phyloP scores from a whole-genome alignment of 768 basidiomycete species.

The Mycena albidolilacea region DNA sequence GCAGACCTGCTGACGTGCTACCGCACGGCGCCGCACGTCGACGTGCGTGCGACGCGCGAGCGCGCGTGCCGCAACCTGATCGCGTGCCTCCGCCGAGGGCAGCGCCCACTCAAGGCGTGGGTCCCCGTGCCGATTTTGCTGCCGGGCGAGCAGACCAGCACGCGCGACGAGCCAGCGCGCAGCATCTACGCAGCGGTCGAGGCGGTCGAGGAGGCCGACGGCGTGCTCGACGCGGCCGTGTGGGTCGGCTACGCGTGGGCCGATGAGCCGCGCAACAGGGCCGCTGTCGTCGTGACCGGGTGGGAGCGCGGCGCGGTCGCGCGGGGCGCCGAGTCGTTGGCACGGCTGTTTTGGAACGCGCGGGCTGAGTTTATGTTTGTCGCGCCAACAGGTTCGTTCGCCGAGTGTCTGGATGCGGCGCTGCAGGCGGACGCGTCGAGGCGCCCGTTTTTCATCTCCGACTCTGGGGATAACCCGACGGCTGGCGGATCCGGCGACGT shows the following conservation, averaged over 20 bases:
- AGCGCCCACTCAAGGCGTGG: conserved; percentile 24
- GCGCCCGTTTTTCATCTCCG: conserved; percentile 23
- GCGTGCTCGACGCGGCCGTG: conserved; percentile 22
- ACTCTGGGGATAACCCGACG: conserved; percentile 24
- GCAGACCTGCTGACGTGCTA: conserved; percentile 20
- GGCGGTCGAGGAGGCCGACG: conserved; percentile 15
- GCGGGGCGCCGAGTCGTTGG: conserved; percentile 20
- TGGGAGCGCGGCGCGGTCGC: conserved; percentile 21
- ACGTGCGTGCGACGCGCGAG: conserved; percentile 18
- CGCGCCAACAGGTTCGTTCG: conserved; percentile 19
- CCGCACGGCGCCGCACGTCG: conserved; percentile 20
- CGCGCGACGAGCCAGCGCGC: conserved; percentile 19
- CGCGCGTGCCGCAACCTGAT: conserved; percentile 21
- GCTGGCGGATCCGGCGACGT: conserved; percentile 23
- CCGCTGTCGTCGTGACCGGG: conserved; percentile 18
- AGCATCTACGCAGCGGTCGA: conserved; percentile 19
- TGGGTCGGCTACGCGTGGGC: conserved; percentile 22
- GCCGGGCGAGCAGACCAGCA: conserved; percentile 22
- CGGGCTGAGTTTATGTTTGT: conserved; percentile 19
- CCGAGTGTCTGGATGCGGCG: conserved; percentile 21
- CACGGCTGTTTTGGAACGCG: conserved; percentile 22
- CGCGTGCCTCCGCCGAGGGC: conserved; percentile 22
- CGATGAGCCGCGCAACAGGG: conserved; percentile 21
- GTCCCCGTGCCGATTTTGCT: conserved; percentile 22
- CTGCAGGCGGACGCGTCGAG: conserved; percentile 19